phyloP scores from a whole-genome alignment of 2,329 filamentous ascomycete species.

The Ophiostoma fasciatum region DNA sequence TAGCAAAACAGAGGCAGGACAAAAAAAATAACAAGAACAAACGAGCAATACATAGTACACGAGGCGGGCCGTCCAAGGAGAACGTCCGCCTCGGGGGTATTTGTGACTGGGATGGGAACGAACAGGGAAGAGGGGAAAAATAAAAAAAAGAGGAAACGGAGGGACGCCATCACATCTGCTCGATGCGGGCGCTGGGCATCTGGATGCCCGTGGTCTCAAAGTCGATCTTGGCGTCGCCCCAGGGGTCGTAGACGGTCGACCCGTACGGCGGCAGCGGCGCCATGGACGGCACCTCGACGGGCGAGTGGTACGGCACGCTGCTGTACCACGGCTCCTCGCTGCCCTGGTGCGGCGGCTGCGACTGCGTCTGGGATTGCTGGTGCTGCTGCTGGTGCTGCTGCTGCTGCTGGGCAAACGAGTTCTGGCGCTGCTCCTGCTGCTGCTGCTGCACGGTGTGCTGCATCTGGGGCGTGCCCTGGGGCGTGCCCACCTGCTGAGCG shows the following conservation, averaged over 20 bases:
- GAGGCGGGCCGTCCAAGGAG: no score
- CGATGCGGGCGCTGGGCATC: conserved; percentile 43
- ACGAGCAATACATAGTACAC: no score
- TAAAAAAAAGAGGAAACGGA: neutral
- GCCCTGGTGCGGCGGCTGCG: conserved; percentile 17
- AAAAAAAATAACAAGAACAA: no score
- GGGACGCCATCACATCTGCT: conserved; percentile 27
- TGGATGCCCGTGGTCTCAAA: conserved; percentile 43
- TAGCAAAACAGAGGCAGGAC: no score
- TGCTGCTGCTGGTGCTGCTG: conserved; percentile 22
- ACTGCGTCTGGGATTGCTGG: conserved; percentile 20
- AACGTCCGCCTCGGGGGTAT: no score
- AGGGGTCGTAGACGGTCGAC: conserved; percentile 36
- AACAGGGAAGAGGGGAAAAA: neutral
- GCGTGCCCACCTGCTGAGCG: no score
- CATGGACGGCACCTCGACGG: conserved; percentile 41
- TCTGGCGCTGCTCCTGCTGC: no score
- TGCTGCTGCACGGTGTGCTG: conserved; percentile 17
- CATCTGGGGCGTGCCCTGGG: conserved; percentile 14
- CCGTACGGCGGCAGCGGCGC: conserved; percentile 35
- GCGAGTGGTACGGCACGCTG: conserved; percentile 35
- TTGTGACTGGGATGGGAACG: neutral
- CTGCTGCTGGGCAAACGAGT: conserved; percentile 8
- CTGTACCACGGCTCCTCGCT: conserved; percentile 39
- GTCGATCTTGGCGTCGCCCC: conserved; percentile 37